Percentiles rank a stretch among this genome's conserved stretches.
Conservation (phyloP, 805 yeast species). For the Saturnispora halmiae region DNA sequence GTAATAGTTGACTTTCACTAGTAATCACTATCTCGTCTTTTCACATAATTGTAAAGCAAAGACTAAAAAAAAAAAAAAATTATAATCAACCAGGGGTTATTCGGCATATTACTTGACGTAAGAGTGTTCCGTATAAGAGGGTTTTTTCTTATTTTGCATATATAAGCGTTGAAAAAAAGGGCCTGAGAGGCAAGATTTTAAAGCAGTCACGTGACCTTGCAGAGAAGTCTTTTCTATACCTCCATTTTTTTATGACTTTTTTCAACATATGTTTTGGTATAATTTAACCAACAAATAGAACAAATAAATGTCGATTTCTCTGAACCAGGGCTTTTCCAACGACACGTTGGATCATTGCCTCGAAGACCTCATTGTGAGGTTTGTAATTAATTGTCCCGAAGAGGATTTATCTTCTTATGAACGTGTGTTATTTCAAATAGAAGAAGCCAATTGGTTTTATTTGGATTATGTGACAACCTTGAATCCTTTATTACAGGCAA, state of each 20-base stretch:
- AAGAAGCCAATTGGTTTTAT: conserved; percentile 98
- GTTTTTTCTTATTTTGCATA: no score
- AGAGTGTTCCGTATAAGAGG: no score
- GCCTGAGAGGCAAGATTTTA: no score
- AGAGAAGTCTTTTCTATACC: not conserved
- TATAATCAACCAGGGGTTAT: no score
- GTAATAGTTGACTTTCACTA: no score
- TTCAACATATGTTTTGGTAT: no score
- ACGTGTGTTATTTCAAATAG: conserved; percentile 86
- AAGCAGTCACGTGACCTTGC: not conserved
- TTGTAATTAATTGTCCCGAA: conserved; percentile 82
- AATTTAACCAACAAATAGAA: not conserved
- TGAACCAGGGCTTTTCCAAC: conserved; percentile 41
- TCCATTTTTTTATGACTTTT: not conserved
- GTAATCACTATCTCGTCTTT: no score
- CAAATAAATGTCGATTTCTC: conserved; percentile 27
- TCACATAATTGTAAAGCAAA: no score
- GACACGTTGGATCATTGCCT: conserved; percentile 64
- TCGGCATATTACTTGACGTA: no score
- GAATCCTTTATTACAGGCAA: conserved; percentile 65
- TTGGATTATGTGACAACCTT: conserved; percentile 68
- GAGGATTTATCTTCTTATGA: conserved; percentile 80
- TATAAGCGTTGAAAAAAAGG: no score
- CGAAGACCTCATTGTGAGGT: conserved; percentile 83
- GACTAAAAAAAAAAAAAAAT: no score